phyloP scores from a whole-genome alignment of 2,329 filamentous ascomycete genomes.

The Dothiorella sarmentorum region DNA sequence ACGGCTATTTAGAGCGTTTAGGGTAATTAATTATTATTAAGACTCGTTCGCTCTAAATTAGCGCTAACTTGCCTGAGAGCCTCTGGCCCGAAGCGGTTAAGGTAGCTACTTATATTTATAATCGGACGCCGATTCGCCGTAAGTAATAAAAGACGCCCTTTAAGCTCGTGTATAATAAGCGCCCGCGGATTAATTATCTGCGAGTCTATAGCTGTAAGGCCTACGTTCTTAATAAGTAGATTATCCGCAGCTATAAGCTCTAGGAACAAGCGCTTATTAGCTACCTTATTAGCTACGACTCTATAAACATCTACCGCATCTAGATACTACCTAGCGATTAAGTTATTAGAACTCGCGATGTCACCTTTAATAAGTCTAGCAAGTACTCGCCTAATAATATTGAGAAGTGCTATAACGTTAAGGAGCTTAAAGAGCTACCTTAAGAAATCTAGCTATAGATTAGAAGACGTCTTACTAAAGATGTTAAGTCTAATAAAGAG shows the following conservation, averaged over 20 bases:
- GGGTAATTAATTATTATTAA: constrained; percentile 18
- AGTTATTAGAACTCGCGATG: constrained; percentile 17
- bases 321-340: constrained; percentile 16
- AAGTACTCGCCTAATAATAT: neutral
- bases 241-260: neutral
- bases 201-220: constrained; percentile 19
- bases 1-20: constrained; percentile 20
- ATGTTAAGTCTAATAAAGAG: neutral
- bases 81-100: constrained; percentile 19
- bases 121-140: constrained; percentile 19
- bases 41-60: constrained; percentile 7
- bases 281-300: constrained; percentile 23
- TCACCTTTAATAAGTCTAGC: constrained; percentile 1
- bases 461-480: neutral
- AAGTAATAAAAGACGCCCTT: constrained; percentile 23
- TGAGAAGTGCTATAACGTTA: neutral
- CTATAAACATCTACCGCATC: constrained; percentile 22
- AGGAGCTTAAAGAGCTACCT: neutral
- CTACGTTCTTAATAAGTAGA: constrained; percentile 16
- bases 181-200: constrained; percentile 20
- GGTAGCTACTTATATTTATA: constrained; percentile 20
- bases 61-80: constrained; percentile 9
- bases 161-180: constrained; percentile 18
- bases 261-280: constrained; percentile 19
- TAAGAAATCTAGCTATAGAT: neutral